phyloP scores from a whole-genome alignment of 1,284 basidiomycete genomes.

The Thecaphora thlaspeos region DNA sequence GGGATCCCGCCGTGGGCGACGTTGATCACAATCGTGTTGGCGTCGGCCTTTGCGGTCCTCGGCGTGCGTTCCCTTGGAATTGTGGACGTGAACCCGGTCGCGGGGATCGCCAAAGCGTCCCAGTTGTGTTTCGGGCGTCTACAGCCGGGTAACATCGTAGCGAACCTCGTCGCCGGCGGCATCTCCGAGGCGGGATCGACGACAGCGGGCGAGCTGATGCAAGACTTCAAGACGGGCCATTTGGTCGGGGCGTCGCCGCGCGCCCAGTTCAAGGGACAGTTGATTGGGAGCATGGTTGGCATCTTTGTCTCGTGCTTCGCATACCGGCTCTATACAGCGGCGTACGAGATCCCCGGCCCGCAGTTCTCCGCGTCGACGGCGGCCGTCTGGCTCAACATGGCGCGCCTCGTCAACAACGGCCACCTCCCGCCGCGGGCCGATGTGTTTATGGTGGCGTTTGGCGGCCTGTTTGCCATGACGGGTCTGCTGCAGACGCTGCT shows the following conservation, averaged over 20 bases:
- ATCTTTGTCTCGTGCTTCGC: conserved; percentile 85
- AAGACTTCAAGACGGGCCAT: conserved; percentile 93
- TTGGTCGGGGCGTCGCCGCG: conserved; percentile 64
- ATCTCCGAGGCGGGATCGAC: conserved; percentile 94
- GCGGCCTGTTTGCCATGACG: conserved; percentile 62
- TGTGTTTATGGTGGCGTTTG: conserved; percentile 75
- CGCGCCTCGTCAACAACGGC: conserved; percentile 78
- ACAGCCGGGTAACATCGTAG: conserved; percentile 81
- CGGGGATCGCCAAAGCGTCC: conserved; percentile 89
- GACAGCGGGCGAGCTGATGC: conserved; percentile 97
- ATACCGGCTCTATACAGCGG: conserved; percentile 80
- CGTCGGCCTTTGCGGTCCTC: conserved; percentile 78
- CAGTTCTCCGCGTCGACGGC: conserved; percentile 92
- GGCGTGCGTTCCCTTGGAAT: conserved; percentile 59
- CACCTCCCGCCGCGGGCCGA: conserved; percentile 74
- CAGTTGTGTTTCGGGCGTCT: conserved; percentile 91
- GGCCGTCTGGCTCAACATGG: conserved; percentile 76
- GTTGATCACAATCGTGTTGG: conserved; percentile 76
- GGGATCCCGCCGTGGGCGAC: conserved; percentile 94
- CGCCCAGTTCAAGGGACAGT: conserved; percentile 58
- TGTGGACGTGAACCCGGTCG: conserved; percentile 63
- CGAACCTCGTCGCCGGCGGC: conserved; percentile 92
- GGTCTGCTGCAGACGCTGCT: conserved; percentile 68
- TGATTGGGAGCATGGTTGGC: conserved; percentile 65
- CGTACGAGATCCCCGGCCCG: conserved; percentile 74